Evolutionary conservation across 495 filamentous ascomycete genomes (phyloP).

Genomic region (Penicillium samsonianum): DNA sequence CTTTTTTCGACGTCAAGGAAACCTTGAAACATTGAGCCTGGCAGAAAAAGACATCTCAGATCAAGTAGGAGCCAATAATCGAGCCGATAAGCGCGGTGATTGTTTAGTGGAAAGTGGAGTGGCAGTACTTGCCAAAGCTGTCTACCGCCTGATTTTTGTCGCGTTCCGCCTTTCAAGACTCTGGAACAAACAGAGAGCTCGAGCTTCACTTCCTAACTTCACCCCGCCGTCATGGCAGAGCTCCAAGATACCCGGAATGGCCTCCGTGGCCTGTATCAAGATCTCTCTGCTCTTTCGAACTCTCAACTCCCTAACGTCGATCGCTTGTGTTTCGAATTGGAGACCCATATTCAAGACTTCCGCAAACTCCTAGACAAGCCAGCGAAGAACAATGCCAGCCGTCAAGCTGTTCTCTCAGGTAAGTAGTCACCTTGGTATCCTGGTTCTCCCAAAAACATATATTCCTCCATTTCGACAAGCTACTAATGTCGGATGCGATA

Average conservation of each 20-base stretch:
- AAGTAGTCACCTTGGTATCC: conserved; percentile 15
- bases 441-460: neutral
- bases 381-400: conserved; percentile 66
- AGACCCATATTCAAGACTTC: conserved; percentile 69
- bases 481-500: conserved; percentile 36
- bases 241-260: conserved; percentile 62
- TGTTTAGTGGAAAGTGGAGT: conserved; percentile 17
- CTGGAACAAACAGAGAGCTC: conserved; percentile 37
- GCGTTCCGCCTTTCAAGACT: conserved; percentile 45
- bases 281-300: conserved; percentile 68
- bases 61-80: neutral
- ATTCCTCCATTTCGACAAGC: neutral
- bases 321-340: conserved; percentile 65
- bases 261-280: conserved; percentile 75
- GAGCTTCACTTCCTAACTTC: conserved; percentile 26
- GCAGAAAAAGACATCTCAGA: neutral
- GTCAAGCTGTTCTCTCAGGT: conserved; percentile 59
- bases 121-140: conserved; percentile 9
- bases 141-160: conserved; percentile 43
- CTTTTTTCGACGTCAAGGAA: neutral
- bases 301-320: conserved; percentile 61
- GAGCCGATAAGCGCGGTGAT: conserved; percentile 9
- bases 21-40: neutral
- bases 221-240: conserved; percentile 47
- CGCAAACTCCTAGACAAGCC: conserved; percentile 75